Evolutionary conservation across 345 rosid species (phyloP).

Genomic region (Pelargonium nanum): DNA sequence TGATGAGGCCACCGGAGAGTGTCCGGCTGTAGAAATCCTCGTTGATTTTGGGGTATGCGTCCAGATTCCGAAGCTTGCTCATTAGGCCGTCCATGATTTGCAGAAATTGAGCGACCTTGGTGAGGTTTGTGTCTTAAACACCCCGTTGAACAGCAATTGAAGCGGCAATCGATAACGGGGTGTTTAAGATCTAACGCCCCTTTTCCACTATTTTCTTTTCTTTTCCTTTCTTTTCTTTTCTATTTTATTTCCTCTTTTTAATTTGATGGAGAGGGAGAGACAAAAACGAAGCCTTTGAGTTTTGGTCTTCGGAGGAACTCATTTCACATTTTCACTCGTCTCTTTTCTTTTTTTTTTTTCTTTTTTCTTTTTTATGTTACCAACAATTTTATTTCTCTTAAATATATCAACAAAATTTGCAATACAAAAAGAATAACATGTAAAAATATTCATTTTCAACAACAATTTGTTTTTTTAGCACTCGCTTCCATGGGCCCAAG

Average conservation of each 20-base stretch:
- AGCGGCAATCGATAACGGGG: conserved; percentile 7
- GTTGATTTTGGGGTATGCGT: conserved; percentile 91
- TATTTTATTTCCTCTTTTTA: neutral
- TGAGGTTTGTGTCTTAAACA: neutral
- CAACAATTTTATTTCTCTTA: too few relatives aligned
- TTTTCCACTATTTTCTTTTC: neutral
- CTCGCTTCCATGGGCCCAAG: too few relatives aligned
- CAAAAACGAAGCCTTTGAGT: neutral
- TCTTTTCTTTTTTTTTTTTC: neutral
- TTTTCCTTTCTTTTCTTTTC: neutral
- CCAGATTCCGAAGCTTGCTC: conserved; percentile 69
- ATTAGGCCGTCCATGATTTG: conserved; percentile 53
- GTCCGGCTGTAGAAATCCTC: conserved; percentile 97
- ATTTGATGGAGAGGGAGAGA: neutral
- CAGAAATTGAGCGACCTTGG: neutral
- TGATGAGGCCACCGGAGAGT: conserved; percentile 85
- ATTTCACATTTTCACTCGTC: neutral
- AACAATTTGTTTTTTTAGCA: too few relatives aligned
- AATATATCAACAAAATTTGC: too few relatives aligned
- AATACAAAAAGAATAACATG: too few relatives aligned
- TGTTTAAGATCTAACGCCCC: conserved; percentile 3
- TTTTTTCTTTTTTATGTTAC: neutral
- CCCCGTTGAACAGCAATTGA: conserved; percentile 3
- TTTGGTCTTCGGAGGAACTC: neutral
- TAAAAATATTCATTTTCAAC: too few relatives aligned